A percentile compares a stretch with the other conserved stretches of the same genome.
These are phyloP conservation scores for Kentomonas sorsogonicus DNA, from an alignment of 208 protist genomes.

Conservation along the genomic window DNA sequence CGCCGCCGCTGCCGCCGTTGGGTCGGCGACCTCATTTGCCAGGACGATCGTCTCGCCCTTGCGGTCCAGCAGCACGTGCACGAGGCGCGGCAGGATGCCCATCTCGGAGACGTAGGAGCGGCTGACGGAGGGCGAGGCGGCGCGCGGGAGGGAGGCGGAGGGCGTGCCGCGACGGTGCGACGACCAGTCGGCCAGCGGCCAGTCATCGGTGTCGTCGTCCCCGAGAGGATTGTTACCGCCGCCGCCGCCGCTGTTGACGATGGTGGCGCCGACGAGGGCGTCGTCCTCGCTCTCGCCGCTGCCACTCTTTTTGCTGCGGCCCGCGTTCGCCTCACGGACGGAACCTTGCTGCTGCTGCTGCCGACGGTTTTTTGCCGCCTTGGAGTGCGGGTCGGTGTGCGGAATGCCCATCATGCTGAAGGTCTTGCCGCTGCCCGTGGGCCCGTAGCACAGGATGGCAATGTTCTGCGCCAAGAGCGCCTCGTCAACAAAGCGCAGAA, in stretches of 20 bases:
- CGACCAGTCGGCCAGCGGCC: background rate
- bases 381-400: conserved; percentile 5
- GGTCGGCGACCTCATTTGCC: conserved; percentile 13
- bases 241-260: conserved; percentile 4
- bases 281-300: conserved; percentile 5
- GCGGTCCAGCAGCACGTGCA: conserved; percentile 71
- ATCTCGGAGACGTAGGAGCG: conserved; percentile 14
- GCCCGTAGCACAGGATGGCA: conserved; percentile 80
- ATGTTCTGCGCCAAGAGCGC: conserved; percentile 79
- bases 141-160: background rate
- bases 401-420: conserved; percentile 85
- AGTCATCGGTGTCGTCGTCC: background rate
- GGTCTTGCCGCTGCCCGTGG: conserved; percentile 87
- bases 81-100: conserved; percentile 77
- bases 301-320: background rate
- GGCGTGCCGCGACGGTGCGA: background rate
- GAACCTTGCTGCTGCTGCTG: conserved; percentile 2
- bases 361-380: no score
- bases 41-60: conserved; percentile 42
- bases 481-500: conserved; percentile 74
- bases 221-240: no score
- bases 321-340: background rate
- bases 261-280: background rate
- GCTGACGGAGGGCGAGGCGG: background rate
- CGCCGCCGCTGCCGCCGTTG: background rate